These are phyloP conservation scores for Thermomucor indicae-seudaticae DNA, from an alignment of 371 early-diverging fungal genomes.

Conservation along the genomic window DNA sequence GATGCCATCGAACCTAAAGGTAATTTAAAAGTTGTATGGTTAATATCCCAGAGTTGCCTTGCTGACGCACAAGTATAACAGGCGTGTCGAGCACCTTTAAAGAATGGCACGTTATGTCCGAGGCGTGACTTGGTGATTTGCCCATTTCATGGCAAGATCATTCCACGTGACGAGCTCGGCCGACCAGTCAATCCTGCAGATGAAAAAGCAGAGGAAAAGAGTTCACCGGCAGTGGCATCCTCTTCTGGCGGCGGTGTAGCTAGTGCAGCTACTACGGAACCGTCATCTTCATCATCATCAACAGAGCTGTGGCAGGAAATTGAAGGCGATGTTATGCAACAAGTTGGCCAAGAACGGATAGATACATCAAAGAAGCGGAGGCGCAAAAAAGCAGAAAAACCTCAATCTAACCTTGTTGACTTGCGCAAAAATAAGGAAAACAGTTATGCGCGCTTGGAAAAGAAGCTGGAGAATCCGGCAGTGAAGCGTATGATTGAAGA, in stretches of 20 bases:
- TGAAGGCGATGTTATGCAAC: conserved; percentile 49
- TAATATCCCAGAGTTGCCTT: no score
- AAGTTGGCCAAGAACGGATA: conserved; percentile 36
- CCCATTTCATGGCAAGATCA: conserved; percentile 68
- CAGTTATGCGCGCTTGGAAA: conserved; percentile 34
- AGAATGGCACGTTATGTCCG: conserved; percentile 63
- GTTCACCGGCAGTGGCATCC: not conserved
- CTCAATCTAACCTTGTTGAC: conserved; percentile 41
- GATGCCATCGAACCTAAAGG: conserved; percentile 38
- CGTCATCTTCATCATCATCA: conserved; percentile 3
- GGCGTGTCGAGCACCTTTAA: conserved; percentile 66
- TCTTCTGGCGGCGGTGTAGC: no score
- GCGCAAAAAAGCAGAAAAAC: conserved; percentile 10
- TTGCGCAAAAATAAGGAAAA: conserved; percentile 49
- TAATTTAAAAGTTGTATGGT: conserved; percentile 10
- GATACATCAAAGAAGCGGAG: conserved; percentile 17
- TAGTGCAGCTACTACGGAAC: not conserved
- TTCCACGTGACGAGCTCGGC: conserved; percentile 62
- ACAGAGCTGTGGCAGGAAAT: conserved; percentile 51
- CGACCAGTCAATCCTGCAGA: conserved; percentile 1
- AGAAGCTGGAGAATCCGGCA: conserved; percentile 22
- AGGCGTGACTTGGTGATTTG: conserved; percentile 66
- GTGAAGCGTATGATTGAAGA: conserved; percentile 27
- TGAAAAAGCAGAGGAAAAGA: not conserved
- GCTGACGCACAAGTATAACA: conserved; percentile 7